A percentile compares a stretch with the other conserved stretches of the same genome.
phyloP scores from a whole-genome alignment of 768 basidiomycete genomes.

The Coprinellus micaceus region DNA sequence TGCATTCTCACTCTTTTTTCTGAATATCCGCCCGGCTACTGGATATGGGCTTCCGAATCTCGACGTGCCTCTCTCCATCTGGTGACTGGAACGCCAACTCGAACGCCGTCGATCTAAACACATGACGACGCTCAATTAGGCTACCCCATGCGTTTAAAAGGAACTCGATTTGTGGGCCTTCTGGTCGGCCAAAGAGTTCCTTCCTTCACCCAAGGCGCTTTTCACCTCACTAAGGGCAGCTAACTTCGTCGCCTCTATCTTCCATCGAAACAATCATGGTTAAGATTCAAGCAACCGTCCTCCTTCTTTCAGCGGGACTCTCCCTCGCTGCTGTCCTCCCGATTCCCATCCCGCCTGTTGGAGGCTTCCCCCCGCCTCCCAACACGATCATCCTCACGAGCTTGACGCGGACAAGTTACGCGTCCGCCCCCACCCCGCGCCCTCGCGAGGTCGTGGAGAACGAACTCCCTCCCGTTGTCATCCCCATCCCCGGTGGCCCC shows the following conservation, averaged over 20 bases:
- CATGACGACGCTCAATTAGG: conserved; percentile 3
- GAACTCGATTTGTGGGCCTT: conserved; percentile 1
- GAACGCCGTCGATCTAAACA: neutral
- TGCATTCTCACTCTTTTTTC: neutral
- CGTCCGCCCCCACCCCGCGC: neutral
- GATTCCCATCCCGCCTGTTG: neutral
- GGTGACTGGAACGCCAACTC: neutral
- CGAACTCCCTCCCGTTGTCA: neutral
- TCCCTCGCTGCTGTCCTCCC: neutral
- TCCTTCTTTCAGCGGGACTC: neutral
- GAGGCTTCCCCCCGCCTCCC: neutral
- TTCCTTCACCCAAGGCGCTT: neutral
- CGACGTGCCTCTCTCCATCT: neutral
- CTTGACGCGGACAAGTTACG: neutral
- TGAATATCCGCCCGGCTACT: neutral
- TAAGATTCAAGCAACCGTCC: neutral
- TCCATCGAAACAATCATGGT: neutral
- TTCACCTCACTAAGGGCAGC: neutral
- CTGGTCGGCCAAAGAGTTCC: neutral
- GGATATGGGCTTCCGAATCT: neutral
- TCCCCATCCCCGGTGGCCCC: neutral
- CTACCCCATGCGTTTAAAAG: conserved; percentile 2
- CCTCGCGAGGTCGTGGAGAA: too few species aligned
- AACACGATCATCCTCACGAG: neutral
- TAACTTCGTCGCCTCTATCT: neutral